These are phyloP conservation scores for Chrysoporthe puriensis DNA, from an alignment of 2,329 filamentous ascomycete species.

Conservation along the genomic window DNA sequence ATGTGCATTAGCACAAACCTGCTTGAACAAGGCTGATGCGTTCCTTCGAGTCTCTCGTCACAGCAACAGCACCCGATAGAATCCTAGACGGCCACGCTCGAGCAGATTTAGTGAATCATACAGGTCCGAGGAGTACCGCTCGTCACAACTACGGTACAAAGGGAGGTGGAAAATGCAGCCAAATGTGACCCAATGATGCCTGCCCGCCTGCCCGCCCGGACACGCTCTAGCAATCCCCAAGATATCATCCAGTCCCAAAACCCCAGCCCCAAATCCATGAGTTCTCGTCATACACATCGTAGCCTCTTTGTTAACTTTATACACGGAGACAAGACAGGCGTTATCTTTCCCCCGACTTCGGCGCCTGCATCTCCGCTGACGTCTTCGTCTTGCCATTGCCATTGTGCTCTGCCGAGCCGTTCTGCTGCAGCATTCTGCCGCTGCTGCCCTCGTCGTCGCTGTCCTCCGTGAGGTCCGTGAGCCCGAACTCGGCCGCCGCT, in stretches of 20 bases:
- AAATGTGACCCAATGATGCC: not conserved
- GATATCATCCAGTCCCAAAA: slow-evolving; percentile 13
- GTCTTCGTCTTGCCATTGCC: slow-evolving; percentile 41
- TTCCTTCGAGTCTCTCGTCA: slow-evolving; percentile 1
- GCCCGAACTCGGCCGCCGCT: slow-evolving; percentile 70
- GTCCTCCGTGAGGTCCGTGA: slow-evolving; percentile 80
- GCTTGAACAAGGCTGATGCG: not conserved
- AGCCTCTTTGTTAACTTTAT: slow-evolving; percentile 20
- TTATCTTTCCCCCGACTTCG: slow-evolving; percentile 46
- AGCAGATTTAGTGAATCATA: slow-evolving; percentile 16
- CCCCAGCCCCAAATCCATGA: slow-evolving; percentile 17
- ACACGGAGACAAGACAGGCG: slow-evolving; percentile 16
- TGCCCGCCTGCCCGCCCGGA: not conserved
- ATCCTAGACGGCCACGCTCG: not conserved
- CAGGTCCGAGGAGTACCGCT: slow-evolving; percentile 24
- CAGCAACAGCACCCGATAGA: not conserved
- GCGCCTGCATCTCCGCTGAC: slow-evolving; percentile 56
- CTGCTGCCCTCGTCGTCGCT: slow-evolving; percentile 63
- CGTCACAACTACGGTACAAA: slow-evolving; percentile 9
- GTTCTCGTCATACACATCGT: slow-evolving; percentile 20
- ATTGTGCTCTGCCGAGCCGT: slow-evolving; percentile 43
- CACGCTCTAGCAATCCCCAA: slow-evolving; percentile 8
- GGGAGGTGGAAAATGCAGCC: slow-evolving; percentile 1
- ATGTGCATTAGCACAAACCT: not conserved
- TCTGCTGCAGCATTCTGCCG: slow-evolving; percentile 41